Evolutionary conservation across 345 rosid genomes (phyloP).

Genomic region (Eucalyptus pauciflora): DNA sequence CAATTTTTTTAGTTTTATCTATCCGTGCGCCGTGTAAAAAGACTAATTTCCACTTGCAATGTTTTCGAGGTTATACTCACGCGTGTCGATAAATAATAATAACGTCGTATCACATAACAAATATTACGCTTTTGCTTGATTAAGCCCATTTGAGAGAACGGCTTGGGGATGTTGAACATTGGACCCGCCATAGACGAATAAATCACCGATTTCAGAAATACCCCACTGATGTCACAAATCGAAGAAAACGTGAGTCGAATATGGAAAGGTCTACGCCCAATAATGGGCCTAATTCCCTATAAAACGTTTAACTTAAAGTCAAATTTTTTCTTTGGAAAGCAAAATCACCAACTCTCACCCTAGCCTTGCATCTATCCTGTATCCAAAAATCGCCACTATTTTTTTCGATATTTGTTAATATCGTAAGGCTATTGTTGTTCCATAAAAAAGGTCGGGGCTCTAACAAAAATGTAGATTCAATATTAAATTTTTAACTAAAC

Average conservation of each 20-base stretch:
- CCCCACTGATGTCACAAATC: not conserved
- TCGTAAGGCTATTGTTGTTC: not conserved
- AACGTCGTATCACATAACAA: not conserved
- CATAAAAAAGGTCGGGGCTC: not conserved
- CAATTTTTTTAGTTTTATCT: not conserved
- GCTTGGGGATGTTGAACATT: not conserved
- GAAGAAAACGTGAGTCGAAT: not conserved
- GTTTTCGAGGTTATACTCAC: not conserved
- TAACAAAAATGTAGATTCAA: accelerated
- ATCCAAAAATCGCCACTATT: not conserved
- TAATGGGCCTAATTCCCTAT: not conserved
- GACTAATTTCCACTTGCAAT: not conserved
- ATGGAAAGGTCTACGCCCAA: not conserved
- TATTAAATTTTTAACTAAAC: not conserved
- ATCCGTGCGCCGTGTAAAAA: not conserved
- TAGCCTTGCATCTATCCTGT: accelerated
- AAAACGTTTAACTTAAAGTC: not conserved
- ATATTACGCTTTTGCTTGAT: not conserved
- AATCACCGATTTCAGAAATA: not conserved
- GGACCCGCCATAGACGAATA: not conserved
- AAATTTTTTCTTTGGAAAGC: too few species aligned
- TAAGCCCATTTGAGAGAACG: not conserved
- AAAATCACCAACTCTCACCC: not conserved
- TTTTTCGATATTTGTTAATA: not conserved
- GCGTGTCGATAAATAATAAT: not conserved